Conservation (phyloP, 2,329 filamentous ascomycete genomes). For the Fusarium sp. region DNA sequence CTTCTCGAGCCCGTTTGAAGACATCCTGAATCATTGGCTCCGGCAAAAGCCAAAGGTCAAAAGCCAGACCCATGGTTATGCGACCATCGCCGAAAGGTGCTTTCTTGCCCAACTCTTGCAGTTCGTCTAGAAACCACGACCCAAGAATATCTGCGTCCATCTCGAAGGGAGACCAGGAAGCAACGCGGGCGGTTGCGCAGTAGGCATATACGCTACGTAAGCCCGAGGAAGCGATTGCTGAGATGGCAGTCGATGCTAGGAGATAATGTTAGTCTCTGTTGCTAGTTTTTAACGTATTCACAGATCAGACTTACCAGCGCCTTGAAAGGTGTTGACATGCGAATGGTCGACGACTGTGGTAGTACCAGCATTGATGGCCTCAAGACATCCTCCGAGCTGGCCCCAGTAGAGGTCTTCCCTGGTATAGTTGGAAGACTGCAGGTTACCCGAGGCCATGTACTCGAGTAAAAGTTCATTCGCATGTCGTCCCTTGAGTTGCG, state of each 20-base stretch:
- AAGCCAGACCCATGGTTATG: constrained; percentile 22
- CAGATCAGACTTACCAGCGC: background rate
- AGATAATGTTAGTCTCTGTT: background rate
- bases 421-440: constrained; percentile 12
- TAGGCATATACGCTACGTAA: constrained; percentile 25
- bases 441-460: constrained; percentile 11
- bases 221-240: constrained; percentile 15
- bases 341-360: constrained; percentile 35
- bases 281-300: too few species aligned
- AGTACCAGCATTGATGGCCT: constrained; percentile 30
- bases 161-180: constrained; percentile 5
- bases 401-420: constrained; percentile 27
- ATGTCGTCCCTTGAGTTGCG: constrained; percentile 23
- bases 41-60: constrained; percentile 25
- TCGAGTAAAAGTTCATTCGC: constrained; percentile 11
- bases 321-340: constrained; percentile 3
- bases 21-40: background rate
- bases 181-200: constrained; percentile 14
- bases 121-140: background rate
- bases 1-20: background rate
- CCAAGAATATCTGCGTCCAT: constrained; percentile 12
- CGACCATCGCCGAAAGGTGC: background rate
- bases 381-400: constrained; percentile 27
- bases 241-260: constrained; percentile 1
- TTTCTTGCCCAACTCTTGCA: background rate